Evolutionary conservation across 140 eudicot genomes (phyloP).

Genomic region (Stevia rebaudiana): DNA sequence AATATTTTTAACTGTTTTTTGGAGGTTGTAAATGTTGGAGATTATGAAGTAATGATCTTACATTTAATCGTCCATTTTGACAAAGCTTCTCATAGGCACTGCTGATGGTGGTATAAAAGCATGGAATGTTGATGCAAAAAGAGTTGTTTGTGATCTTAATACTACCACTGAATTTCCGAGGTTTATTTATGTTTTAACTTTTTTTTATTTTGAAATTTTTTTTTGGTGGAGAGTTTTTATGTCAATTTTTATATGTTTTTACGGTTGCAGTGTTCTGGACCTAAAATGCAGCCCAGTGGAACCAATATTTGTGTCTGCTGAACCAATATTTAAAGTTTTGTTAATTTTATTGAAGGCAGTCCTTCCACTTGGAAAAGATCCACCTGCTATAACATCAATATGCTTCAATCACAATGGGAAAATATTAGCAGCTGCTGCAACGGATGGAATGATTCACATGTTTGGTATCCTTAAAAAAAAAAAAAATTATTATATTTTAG

Average conservation of each 20-base stretch:
- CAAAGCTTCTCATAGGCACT: constrained; percentile 98
- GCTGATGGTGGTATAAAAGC: constrained; percentile 99
- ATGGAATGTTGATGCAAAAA: constrained; percentile 97
- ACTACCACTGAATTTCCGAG: constrained; percentile 68
- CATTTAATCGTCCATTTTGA: constrained; percentile 44
- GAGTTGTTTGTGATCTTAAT: constrained; percentile 94
- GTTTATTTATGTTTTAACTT: constrained; percentile 23
- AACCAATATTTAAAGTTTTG: constrained; percentile 31
- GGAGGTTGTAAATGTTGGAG: constrained; percentile 27
- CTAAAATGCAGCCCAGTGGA: constrained; percentile 97
- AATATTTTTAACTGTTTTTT: constrained; percentile 14
- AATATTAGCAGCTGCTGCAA: constrained; percentile 95
- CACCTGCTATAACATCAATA: constrained; percentile 94
- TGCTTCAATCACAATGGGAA: constrained; percentile 97
- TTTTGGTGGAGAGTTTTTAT: too few relatives aligned
- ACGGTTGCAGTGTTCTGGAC: constrained; percentile 73
- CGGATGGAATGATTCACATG: constrained; percentile 97
- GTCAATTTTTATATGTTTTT: constrained; percentile 13
- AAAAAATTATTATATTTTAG: not conserved
- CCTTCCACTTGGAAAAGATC: constrained; percentile 99
- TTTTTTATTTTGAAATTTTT: not conserved
- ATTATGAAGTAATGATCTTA: constrained; percentile 29
- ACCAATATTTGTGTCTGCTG: constrained; percentile 95
- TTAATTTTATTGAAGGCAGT: constrained; percentile 71
- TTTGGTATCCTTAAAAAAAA: constrained; percentile 93